These are phyloP conservation scores for Monosporascus sp. DNA, from an alignment of 2,329 filamentous ascomycete species.

Conservation along the genomic window DNA sequence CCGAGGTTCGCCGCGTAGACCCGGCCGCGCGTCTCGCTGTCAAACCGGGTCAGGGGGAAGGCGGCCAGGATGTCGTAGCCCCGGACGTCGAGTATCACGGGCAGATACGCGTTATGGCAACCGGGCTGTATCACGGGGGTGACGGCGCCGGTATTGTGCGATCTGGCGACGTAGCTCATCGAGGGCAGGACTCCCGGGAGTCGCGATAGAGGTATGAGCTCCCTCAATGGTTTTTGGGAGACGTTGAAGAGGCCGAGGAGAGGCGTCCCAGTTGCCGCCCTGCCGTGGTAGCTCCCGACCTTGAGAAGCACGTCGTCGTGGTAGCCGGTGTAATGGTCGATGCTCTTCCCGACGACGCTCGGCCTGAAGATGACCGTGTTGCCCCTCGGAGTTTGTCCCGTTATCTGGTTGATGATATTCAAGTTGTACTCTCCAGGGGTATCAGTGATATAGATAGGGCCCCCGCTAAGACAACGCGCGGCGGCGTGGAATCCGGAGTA, in stretches of 20 bases:
- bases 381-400: conserved; percentile 63
- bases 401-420: conserved; percentile 73
- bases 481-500: conserved; percentile 86
- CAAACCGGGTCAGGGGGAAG: conserved; percentile 59
- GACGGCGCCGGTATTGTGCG: conserved; percentile 62
- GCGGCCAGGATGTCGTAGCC: conserved; percentile 81
- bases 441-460: conserved; percentile 93
- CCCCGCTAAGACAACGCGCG: conserved; percentile 81
- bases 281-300: conserved; percentile 71
- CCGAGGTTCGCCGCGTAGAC: conserved; percentile 67
- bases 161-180: conserved; percentile 64
- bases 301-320: conserved; percentile 70
- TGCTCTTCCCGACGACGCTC: conserved; percentile 64
- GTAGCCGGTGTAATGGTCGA: conserved; percentile 71
- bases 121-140: conserved; percentile 45
- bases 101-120: conserved; percentile 47
- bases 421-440: conserved; percentile 76
- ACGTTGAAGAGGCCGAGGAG: conserved; percentile 86
- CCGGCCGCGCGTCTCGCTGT: conserved; percentile 32
- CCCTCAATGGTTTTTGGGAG: conserved; percentile 53
- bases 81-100: conserved; percentile 55
- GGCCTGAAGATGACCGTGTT: conserved; percentile 79
- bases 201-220: conserved; percentile 63
- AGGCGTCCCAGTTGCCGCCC: conserved; percentile 60
- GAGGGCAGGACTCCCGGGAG: conserved; percentile 65